A percentile compares a stretch with the other conserved stretches of the same genome.
These are phyloP conservation scores for Ottelia alismoides DNA, from an alignment of 106 monocot genomes.

Conservation along the genomic window DNA sequence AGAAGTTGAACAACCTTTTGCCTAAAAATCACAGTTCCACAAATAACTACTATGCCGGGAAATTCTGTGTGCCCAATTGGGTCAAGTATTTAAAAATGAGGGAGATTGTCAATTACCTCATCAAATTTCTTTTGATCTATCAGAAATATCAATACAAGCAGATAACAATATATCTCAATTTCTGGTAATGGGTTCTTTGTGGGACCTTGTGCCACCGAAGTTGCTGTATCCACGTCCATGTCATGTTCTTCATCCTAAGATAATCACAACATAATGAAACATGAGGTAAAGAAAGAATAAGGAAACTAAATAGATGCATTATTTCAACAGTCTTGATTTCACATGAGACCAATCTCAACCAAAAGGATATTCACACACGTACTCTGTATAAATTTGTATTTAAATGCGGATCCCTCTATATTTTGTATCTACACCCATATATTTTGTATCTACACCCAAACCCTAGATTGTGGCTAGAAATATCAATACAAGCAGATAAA, in stretches of 20 bases:
- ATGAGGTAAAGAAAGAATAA: too few relatives aligned
- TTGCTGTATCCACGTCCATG: constrained; percentile 77
- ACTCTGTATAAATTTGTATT: too few relatives aligned
- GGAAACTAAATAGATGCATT: too few relatives aligned
- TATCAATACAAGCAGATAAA: constrained; percentile 89
- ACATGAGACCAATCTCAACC: too few relatives aligned
- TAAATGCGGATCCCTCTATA: too few relatives aligned
- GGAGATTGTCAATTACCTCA: constrained; percentile 32
- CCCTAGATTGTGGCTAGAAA: too few relatives aligned
- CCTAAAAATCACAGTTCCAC: constrained; percentile 24
- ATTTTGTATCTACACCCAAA: too few relatives aligned
- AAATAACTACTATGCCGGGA: background rate
- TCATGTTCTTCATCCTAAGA: constrained; percentile 85
- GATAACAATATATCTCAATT: constrained; percentile 91
- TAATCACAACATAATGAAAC: too few relatives aligned
- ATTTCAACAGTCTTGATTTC: too few relatives aligned
- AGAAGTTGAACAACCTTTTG: constrained; percentile 85
- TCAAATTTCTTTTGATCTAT: constrained; percentile 87
- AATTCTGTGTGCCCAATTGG: background rate
- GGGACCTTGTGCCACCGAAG: constrained; percentile 34
- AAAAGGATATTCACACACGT: too few relatives aligned
- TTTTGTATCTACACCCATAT: too few relatives aligned
- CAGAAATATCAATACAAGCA: constrained; percentile 87
- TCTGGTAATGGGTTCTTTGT: constrained; percentile 68
- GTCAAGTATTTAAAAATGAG: background rate